Evolutionary conservation across 768 basidiomycete genomes (phyloP).

Genomic region (Suillus subalutaceus): DNA sequence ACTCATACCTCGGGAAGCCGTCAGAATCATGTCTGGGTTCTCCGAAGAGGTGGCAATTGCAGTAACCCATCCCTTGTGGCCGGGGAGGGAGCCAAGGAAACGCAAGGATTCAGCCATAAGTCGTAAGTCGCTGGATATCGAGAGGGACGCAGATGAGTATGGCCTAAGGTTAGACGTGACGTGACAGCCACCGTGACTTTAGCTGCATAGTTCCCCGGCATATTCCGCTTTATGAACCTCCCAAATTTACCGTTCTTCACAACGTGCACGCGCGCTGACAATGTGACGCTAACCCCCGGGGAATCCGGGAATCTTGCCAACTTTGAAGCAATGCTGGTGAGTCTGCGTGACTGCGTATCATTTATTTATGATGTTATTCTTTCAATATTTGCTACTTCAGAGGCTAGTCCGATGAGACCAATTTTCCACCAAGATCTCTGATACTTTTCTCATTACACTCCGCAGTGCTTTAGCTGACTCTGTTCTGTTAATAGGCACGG

Average conservation of each 20-base stretch:
- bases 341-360: neutral
- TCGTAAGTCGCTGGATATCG: constrained; percentile 28
- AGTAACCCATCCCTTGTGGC: constrained; percentile 98
- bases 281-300: too few relatives aligned
- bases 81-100: constrained; percentile 89
- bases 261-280: neutral
- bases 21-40: constrained; percentile 99
- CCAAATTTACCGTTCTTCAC: neutral
- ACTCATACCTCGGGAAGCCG: constrained; percentile 89
- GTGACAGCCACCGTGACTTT: constrained; percentile 68
- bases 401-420: constrained; percentile 62
- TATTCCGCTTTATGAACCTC: constrained; percentile 17
- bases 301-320: constrained; percentile 12
- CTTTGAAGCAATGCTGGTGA: constrained; percentile 14
- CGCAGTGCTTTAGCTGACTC: constrained; percentile 7
- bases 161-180: constrained; percentile 37
- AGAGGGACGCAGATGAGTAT: constrained; percentile 20
- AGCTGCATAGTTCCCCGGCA: constrained; percentile 59
- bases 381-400: constrained; percentile 73
- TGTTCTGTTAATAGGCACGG: neutral
- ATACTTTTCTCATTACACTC: constrained; percentile 21
- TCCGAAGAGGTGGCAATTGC: constrained; percentile 98
- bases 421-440: constrained; percentile 76
- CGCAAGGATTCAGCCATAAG: constrained; percentile 84
- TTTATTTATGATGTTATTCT: constrained; percentile 44